Conservation (phyloP, 1,284 basidiomycete species). For the Calocybe gambosa region DNA sequence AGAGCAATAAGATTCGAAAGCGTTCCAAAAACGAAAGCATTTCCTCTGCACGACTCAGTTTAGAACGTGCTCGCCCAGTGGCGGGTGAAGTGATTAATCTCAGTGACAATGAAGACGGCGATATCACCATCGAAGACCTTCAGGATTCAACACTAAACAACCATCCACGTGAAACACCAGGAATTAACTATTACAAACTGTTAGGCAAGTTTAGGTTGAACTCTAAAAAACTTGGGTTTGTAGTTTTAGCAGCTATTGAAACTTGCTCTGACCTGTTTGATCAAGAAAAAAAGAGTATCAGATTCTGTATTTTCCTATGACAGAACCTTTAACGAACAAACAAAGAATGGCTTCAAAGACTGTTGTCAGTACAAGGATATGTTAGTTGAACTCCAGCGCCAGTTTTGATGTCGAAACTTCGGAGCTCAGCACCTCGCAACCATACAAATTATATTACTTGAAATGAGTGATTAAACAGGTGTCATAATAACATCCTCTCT, state of each 20-base stretch:
- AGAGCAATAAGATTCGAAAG: background rate
- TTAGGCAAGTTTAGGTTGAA: conserved; percentile 11
- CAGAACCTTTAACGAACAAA: conserved; percentile 42
- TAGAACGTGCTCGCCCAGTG: conserved; percentile 7
- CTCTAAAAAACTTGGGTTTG: conserved; percentile 14
- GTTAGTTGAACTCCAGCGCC: conserved; percentile 17
- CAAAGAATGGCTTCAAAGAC: conserved; percentile 45
- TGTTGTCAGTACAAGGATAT: conserved; percentile 40
- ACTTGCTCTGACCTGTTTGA: background rate
- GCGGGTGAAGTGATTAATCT: conserved; percentile 1
- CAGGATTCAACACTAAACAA: background rate
- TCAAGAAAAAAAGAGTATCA: conserved; percentile 52
- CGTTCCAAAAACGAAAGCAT: background rate
- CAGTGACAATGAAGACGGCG: conserved; percentile 4
- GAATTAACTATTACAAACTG: background rate
- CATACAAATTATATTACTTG: too few species aligned
- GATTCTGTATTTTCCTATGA: conserved; percentile 67
- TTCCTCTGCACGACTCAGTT: background rate
- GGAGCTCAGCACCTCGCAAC: too few species aligned
- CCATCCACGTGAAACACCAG: background rate
- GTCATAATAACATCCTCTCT: conserved; percentile 41
- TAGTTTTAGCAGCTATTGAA: background rate
- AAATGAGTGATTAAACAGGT: conserved; percentile 17
- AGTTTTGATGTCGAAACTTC: too few species aligned
- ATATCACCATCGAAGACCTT: background rate